These are phyloP conservation scores for Aspergillus sp. DNA, from an alignment of 2,329 filamentous ascomycete species.

Conservation along the genomic window DNA sequence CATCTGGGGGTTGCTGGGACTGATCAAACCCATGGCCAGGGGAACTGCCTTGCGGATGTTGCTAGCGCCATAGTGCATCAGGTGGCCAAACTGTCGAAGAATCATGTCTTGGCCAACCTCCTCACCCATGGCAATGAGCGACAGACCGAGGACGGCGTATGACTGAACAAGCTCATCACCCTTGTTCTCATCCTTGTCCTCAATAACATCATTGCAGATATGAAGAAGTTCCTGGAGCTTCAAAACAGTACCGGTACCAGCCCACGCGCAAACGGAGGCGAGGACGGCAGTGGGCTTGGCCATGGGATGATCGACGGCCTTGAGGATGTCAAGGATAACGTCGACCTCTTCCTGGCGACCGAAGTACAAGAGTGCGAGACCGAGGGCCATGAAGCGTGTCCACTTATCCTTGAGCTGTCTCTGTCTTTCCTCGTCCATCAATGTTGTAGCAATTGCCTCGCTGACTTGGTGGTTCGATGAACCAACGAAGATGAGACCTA, in stretches of 20 bases:
- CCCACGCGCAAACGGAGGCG: conserved; percentile 96
- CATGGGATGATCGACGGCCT: conserved; percentile 95
- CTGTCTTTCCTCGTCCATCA: conserved; percentile 89
- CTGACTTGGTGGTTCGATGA: conserved; percentile 88
- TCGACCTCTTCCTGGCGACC: conserved; percentile 98
- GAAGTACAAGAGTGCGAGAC: conserved; percentile 89
- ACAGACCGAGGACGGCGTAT: conserved; percentile 91
- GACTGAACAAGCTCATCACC: conserved; percentile 92
- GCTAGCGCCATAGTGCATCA: conserved; percentile 98
- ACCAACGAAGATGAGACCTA: conserved; percentile 88
- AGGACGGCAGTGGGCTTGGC: conserved; percentile 92
- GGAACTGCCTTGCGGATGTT: conserved; percentile 97
- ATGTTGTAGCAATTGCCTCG: conserved; percentile 83
- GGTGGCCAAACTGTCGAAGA: conserved; percentile 89
- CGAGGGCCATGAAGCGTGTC: conserved; percentile 93
- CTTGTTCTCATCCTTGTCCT: conserved; percentile 91
- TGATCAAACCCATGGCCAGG: conserved; percentile 92
- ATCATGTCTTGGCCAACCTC: conserved; percentile 99
- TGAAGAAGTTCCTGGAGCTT: conserved; percentile 97
- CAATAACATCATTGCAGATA: conserved; percentile 96
- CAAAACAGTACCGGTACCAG: conserved; percentile 90
- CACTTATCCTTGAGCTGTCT: conserved; percentile 95
- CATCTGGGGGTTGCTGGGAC: conserved; percentile 98
- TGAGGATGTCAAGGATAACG: conserved; percentile 91
- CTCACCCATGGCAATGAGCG: conserved; percentile 94